Evolutionary conservation across 306 rosid species (phyloP).

Genomic region (Quercus bicolor): DNA sequence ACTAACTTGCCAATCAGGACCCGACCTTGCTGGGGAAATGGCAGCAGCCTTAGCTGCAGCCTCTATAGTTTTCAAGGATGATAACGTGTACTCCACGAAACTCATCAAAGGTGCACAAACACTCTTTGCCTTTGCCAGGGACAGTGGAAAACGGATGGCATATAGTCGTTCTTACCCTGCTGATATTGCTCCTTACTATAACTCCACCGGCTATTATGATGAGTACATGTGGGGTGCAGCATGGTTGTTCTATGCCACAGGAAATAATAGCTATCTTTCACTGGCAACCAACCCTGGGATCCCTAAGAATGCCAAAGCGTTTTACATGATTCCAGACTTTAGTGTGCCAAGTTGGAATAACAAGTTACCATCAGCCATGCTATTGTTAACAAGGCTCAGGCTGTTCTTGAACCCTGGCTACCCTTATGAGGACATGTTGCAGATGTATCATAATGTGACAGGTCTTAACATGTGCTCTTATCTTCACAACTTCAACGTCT

Average conservation of each 20-base stretch:
- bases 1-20: slow-evolving; percentile 29
- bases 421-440: slow-evolving; percentile 59
- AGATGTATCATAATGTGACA: slow-evolving; percentile 50
- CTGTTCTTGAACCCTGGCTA: slow-evolving; percentile 56
- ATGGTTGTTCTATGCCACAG: slow-evolving; percentile 67
- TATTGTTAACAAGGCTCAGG: slow-evolving; percentile 56
- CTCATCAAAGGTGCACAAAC: slow-evolving; percentile 49
- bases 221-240: slow-evolving; percentile 72
- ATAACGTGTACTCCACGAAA: slow-evolving; percentile 34
- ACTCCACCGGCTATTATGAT: slow-evolving; percentile 57
- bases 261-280: slow-evolving; percentile 39
- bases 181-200: slow-evolving; percentile 37
- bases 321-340: slow-evolving; percentile 23
- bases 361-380: slow-evolving; percentile 65
- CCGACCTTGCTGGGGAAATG: slow-evolving; percentile 66
- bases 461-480: slow-evolving; percentile 64
- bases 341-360: slow-evolving; percentile 59
- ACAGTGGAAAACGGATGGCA: slow-evolving; percentile 23
- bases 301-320: slow-evolving; percentile 36
- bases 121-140: slow-evolving; percentile 45
- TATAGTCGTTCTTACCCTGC: slow-evolving; percentile 32
- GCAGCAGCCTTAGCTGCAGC: slow-evolving; percentile 74
- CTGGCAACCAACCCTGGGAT: slow-evolving; percentile 46
- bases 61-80: slow-evolving; percentile 56
- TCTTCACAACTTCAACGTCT: slow-evolving; percentile 41